These are phyloP conservation scores for Lipomyces japonicus DNA, from an alignment of 805 yeast species.

Conservation along the genomic window DNA sequence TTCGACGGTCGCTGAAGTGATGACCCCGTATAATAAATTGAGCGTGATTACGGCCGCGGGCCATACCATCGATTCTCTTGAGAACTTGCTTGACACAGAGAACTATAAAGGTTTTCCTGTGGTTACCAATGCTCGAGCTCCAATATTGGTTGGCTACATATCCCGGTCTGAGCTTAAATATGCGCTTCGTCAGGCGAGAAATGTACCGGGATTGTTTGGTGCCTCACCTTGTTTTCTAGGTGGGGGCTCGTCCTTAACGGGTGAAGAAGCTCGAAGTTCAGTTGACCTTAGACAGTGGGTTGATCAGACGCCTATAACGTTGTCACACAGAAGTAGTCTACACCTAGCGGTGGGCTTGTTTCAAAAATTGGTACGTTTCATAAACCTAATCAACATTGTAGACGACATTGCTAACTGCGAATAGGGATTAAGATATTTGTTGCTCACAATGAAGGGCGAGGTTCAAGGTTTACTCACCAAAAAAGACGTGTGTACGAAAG, in stretches of 20 bases:
- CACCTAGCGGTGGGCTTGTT: slow-evolving; percentile 41
- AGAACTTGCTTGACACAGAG: slow-evolving; percentile 29
- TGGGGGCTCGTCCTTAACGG: slow-evolving; percentile 8
- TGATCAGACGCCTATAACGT: slow-evolving; percentile 33
- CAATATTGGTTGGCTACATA: slow-evolving; percentile 45
- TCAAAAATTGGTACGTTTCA: slow-evolving; percentile 34
- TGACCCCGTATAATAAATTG: slow-evolving; percentile 38
- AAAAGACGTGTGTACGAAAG: slow-evolving; percentile 34
- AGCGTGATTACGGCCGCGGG: slow-evolving; percentile 39
- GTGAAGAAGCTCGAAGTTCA: slow-evolving; percentile 13
- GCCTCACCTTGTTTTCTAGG: slow-evolving; percentile 18
- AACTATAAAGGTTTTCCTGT: slow-evolving; percentile 46
- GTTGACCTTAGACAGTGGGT: slow-evolving; percentile 30
- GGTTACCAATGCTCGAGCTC: slow-evolving; percentile 39
- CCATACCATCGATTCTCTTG: slow-evolving; percentile 31
- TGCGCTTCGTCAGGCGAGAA: slow-evolving; percentile 33
- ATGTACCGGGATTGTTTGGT: slow-evolving; percentile 5
- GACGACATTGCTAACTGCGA: background rate
- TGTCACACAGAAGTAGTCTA: slow-evolving; percentile 37
- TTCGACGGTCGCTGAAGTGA: slow-evolving; percentile 37
- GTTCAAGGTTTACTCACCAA: slow-evolving; percentile 41
- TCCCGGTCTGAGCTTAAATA: slow-evolving; percentile 40
- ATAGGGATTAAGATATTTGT: slow-evolving; percentile 37
- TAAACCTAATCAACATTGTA: background rate
- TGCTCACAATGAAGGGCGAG: slow-evolving; percentile 34